Evolutionary conservation across 495 filamentous ascomycete species (phyloP).

Genomic region (Aspergillus sparsus): DNA sequence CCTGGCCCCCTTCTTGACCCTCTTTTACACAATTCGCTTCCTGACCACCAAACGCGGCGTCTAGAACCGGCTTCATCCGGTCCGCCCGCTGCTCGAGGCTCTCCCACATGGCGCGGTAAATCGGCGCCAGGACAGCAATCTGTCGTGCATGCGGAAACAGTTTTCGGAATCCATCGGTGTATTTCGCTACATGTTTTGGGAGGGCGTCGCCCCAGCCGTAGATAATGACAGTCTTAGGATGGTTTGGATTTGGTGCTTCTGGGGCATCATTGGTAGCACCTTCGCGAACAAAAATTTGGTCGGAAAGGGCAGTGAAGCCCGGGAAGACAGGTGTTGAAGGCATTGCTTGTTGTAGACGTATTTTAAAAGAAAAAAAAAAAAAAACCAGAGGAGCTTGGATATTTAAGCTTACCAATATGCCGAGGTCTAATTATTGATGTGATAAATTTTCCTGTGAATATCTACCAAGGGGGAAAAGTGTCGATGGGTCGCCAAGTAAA

Average conservation of each 20-base stretch:
- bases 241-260: not conserved
- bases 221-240: not conserved
- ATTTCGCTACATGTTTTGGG: not conserved
- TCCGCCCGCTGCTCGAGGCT: not conserved
- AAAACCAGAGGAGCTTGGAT: too few species aligned
- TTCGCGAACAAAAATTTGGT: slow-evolving; percentile 8
- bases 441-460: too few species aligned
- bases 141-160: not conserved
- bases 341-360: too few species aligned
- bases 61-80: not conserved
- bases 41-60: not conserved
- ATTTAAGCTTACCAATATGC: too few species aligned
- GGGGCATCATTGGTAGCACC: not conserved
- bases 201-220: not conserved
- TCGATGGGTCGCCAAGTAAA: too few species aligned
- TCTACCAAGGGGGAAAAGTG: too few species aligned
- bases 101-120: not conserved
- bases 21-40: not conserved
- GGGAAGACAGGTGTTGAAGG: not conserved
- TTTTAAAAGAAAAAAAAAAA: too few species aligned
- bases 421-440: too few species aligned
- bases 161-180: not conserved
- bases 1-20: not conserved
- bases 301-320: slow-evolving; percentile 1
- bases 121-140: not conserved